Base-by-base conservation (phyloP, 2,329 filamentous ascomycete species). In the Polychaeton citri region DNA sequence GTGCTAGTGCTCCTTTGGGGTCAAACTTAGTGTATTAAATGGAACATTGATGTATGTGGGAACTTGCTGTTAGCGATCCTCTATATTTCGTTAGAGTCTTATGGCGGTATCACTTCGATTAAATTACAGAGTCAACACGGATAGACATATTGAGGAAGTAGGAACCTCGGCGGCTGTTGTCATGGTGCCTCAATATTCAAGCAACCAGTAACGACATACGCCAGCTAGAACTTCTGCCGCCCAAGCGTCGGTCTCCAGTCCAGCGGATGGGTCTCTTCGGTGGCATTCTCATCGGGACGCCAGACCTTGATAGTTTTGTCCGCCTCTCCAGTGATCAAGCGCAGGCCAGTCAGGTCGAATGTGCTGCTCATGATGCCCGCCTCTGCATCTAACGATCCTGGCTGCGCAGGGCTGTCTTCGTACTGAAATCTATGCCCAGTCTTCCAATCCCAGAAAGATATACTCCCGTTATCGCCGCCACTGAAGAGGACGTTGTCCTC, bases 371-470 rank as follows among this genome's bases (percentile, higher is more conserved):
- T 94, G 48, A 98, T 76, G 36, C 92, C 92, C 5, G 85, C 79
- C 62, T 98, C 90, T 5, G 90, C 90, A 51, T 96, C 87, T 17
- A 98, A 65, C 13, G 83, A 92, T 34, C 90, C 90, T 0, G 90
- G 90, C 58, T 98, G 90, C 1, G 90, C 90, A 6, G 84, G 84
- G 3, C 84, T 93, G 48, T 98, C 87, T 9, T 88, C 71, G 6
- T 76, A 74, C 61, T 98, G 90, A 65, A 90, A 98, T 33, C 81
- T 73, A 56, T 98, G 76, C 0, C 92, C 90, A 0, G 86, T 82
- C 64, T 96, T 96, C 90, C 90, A 98, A 58, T 98, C 92, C 82
- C 87, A 98, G 67, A 98, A 98, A 47, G 77, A 83, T 68, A 96
- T 90, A 21, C 83, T 92, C 28, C 92, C 90, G 50, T 98, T 95